Percentiles rank a stretch among this genome's conserved stretches.
These are phyloP conservation scores for Fusarium lateritium DNA, from an alignment of 2,329 filamentous ascomycete genomes.

Conservation along the genomic window DNA sequence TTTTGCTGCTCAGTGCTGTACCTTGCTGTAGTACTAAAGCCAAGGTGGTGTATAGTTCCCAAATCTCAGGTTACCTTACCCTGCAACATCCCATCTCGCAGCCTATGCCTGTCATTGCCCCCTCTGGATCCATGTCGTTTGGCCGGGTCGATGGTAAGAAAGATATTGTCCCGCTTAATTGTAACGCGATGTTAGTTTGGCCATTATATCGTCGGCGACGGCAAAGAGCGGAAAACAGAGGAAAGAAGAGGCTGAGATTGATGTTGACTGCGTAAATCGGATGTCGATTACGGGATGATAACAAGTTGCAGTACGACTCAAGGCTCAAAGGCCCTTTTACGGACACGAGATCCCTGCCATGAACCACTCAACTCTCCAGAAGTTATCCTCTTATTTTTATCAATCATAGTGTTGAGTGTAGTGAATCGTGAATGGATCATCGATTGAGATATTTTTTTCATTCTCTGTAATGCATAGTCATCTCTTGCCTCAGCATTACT, in stretches of 20 bases:
- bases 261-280: constrained; percentile 7
- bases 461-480: constrained; percentile 18
- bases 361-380: neutral
- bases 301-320: neutral
- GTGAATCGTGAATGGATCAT: constrained; percentile 3
- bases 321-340: constrained; percentile 42
- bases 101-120: constrained; percentile 14
- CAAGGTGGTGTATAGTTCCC: constrained; percentile 29
- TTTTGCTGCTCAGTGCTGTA: constrained; percentile 19
- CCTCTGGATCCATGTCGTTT: constrained; percentile 16
- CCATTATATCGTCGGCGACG: constrained; percentile 21
- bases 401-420: neutral
- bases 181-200: constrained; percentile 20
- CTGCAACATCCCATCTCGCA: constrained; percentile 38
- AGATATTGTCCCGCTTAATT: constrained; percentile 30
- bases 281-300: constrained; percentile 12
- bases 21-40: constrained; percentile 6
- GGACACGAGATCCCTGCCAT: constrained; percentile 34
- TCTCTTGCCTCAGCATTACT: constrained; percentile 39
- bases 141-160: neutral
- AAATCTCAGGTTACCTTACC: constrained; percentile 48
- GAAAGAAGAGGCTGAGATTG: constrained; percentile 32
- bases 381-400: neutral
- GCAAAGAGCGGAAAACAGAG: constrained; percentile 45
- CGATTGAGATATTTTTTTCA: constrained; percentile 10